Base-by-base conservation (phyloP, 192 early-diverging fungal species). In the Mortierella alpina region DNA sequence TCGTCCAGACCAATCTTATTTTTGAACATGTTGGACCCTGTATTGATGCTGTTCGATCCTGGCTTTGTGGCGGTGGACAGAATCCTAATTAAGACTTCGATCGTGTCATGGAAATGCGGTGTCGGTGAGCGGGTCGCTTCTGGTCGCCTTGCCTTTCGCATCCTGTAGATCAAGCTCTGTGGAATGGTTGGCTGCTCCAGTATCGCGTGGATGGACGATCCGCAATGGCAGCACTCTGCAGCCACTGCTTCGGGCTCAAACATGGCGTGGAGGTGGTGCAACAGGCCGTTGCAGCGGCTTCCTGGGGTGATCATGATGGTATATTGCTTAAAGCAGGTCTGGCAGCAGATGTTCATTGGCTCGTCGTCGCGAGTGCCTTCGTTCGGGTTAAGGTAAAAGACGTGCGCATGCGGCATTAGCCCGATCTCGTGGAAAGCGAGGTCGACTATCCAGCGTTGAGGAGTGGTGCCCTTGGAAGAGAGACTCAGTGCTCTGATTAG, bases 1-100 rank as follows among this genome's bases (percentile, higher is more conserved):
- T 63, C 51, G 42, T 84, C 85, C 18, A 81, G 46, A 9, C 77
- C 73, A 22, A 88, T 70, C 44, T 69, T 71, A 14, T 18, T 45
- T n/a, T 55, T 53, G 63, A 86, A 84, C 6, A 58, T 46, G 4
- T 66, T 65, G 10, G 82, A 84, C 9, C 66, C 49, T 12, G 66
- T 42, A 51, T 86, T 88, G 42, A 88, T 48, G 20, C 17, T 6
- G 2, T 18, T 13, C 6, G 67, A 51, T 1, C 62, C 56, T 10
- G 67, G 61, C 20, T 69, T 49, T 7, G 49, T 23, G 2, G 63
- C 75, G 4, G 51, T 49, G 6, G 48, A 14, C 17, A 78, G 42
- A 11, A 78, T 70, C 63, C 63, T 31, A 39, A 70, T 62, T 22
- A 78, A 17, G n/a, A 62, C 13, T 6, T n/a, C 44, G 14, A 80